Percentiles rank a stretch among this genome's conserved stretches.
phyloP scores from a whole-genome alignment of 257 asterid species.

The Ballota nigra region DNA sequence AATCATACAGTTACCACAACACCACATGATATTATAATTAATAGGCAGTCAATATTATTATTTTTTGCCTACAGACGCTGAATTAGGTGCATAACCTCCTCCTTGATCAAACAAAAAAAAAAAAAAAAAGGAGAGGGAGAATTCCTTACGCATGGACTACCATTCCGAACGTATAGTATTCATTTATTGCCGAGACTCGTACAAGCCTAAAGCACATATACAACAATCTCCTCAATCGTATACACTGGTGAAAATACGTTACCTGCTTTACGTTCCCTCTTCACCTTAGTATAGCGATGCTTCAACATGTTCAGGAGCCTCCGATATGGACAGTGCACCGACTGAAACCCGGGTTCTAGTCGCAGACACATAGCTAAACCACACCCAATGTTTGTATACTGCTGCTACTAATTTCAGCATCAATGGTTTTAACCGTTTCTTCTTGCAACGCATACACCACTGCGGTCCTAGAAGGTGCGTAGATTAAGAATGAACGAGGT shows the following conservation, averaged over 20 bases:
- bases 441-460: constrained; percentile 67
- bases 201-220: not conserved
- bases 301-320: constrained; percentile 2
- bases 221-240: not conserved
- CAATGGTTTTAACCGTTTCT: constrained; percentile 29
- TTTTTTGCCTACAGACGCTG: not conserved
- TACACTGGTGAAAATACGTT: not conserved
- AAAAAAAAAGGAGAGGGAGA: too few relatives aligned
- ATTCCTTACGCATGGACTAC: not conserved
- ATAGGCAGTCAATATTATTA: not conserved
- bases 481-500: constrained; percentile 73
- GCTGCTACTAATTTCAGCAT: constrained; percentile 12
- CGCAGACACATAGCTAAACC: not conserved
- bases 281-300: not conserved
- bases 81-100: constrained; percentile 8
- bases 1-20: not conserved
- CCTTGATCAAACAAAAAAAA: not conserved
- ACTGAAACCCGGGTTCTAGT: not conserved
- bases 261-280: not conserved
- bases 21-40: not conserved
- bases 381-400: not conserved
- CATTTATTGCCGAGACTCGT: not conserved
- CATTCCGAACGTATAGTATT: not conserved
- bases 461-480: constrained; percentile 90
- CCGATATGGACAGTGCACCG: not conserved